These are phyloP conservation scores for Paramecium primaurelia DNA, from an alignment of 73 alveolate species.

Conservation along the genomic window DNA sequence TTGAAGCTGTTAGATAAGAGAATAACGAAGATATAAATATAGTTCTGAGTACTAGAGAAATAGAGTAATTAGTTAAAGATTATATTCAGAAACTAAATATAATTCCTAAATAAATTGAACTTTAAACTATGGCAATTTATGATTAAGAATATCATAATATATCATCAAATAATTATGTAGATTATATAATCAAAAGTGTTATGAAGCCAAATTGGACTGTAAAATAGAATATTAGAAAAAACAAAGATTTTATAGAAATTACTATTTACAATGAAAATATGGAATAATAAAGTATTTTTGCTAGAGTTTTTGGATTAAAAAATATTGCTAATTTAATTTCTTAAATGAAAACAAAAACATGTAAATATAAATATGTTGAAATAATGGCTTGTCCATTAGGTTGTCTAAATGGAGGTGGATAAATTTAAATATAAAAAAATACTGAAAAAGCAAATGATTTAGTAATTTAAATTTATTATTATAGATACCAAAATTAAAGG, in stretches of 20 bases:
- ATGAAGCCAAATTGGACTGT: background rate
- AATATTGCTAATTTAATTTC: slow-evolving; percentile 90
- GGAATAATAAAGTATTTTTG: slow-evolving; percentile 58
- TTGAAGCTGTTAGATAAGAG: slow-evolving; percentile 85
- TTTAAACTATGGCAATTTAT: background rate
- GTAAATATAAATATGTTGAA: slow-evolving; percentile 91
- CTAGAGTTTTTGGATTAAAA: slow-evolving; percentile 91
- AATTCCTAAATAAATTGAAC: background rate
- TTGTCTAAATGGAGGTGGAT: slow-evolving; percentile 98
- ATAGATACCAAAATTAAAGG: background rate
- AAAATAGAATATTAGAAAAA: slow-evolving; percentile 59
- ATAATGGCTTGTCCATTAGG: slow-evolving; percentile 99
- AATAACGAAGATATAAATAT: slow-evolving; percentile 63
- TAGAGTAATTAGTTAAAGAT: slow-evolving; percentile 62
- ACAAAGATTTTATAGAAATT: slow-evolving; percentile 86
- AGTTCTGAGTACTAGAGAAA: slow-evolving; percentile 82
- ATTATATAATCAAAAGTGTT: slow-evolving; percentile 51
- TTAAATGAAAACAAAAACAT: slow-evolving; percentile 77
- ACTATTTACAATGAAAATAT: slow-evolving; percentile 42
- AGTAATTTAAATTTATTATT: background rate
- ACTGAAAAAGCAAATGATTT: background rate
- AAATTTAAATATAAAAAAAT: slow-evolving; percentile 46
- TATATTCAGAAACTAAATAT: background rate
- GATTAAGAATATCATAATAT: slow-evolving; percentile 30
- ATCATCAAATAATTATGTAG: slow-evolving; percentile 83